Percentiles rank a stretch among this genome's conserved stretches.
Conservation (phyloP, 176 grass and related monocot genomes). For the Carex myosuroides region DNA sequence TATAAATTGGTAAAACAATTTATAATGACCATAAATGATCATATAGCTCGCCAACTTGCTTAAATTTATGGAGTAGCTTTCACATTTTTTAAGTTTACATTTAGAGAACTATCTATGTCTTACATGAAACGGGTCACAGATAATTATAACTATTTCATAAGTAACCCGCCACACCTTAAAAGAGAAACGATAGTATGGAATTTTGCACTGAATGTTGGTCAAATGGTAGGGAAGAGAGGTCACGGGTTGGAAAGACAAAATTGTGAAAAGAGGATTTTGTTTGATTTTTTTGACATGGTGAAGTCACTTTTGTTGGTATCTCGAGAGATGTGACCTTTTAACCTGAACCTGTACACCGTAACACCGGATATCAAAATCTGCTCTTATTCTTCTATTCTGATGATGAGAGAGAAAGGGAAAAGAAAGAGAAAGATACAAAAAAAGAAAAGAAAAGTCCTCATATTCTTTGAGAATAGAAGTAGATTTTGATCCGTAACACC, state of each 20-base stretch:
- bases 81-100: not conserved
- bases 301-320: not conserved
- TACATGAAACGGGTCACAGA: not conserved
- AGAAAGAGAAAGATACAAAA: too few species aligned
- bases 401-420: too few species aligned
- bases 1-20: not conserved
- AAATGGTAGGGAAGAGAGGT: not conserved
- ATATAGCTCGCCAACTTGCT: not conserved
- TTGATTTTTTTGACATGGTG: not conserved
- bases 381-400: too few species aligned
- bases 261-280: not conserved
- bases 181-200: not conserved
- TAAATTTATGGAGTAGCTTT: not conserved
- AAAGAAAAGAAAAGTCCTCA: too few species aligned
- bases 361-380: too few species aligned
- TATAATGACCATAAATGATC: not conserved
- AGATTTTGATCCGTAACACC: not conserved
- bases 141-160: not conserved
- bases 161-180: not conserved
- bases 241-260: slow-evolving; percentile 9
- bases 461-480: too few species aligned
- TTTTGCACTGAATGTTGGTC: not conserved
- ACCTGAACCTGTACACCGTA: not conserved
- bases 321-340: not conserved
- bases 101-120: not conserved